Evolutionary conservation across 805 yeast genomes (phyloP).

Genomic region (Wickerhamiella hasegawae): DNA sequence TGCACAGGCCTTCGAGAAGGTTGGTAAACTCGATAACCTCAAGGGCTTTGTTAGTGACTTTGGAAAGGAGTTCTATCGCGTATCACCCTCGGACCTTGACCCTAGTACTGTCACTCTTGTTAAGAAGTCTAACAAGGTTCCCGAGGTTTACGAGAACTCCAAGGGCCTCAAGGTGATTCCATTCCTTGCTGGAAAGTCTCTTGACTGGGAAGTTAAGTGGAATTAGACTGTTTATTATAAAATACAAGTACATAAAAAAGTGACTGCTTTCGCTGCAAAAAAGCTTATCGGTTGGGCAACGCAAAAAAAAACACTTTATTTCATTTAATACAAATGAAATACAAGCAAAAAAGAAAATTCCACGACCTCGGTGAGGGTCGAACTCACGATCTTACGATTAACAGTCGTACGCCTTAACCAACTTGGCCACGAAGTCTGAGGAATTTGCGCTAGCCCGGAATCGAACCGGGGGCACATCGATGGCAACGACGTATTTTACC

Average conservation of each 20-base stretch:
- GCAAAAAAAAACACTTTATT: not conserved
- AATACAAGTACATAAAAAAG: not conserved
- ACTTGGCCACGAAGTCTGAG: conserved; percentile 8
- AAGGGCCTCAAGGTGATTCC: conserved; percentile 54
- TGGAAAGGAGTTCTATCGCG: conserved; percentile 56
- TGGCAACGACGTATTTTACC: conserved; percentile 8
- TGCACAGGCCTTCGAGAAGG: conserved; percentile 69
- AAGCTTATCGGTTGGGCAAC: not conserved
- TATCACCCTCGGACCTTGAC: conserved; percentile 31
- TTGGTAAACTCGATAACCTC: conserved; percentile 46
- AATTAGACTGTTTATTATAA: conserved; percentile 9
- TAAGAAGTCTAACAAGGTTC: conserved; percentile 37
- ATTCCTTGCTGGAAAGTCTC: conserved; percentile 63
- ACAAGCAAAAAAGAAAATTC: not conserved
- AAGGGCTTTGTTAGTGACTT: conserved; percentile 59
- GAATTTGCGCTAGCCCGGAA: conserved; percentile 6
- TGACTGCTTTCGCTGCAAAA: not conserved
- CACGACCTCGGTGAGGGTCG: conserved; percentile 8
- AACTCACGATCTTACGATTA: conserved; percentile 8
- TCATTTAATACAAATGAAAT: too few relatives aligned
- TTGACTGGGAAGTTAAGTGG: conserved; percentile 71
- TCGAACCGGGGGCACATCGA: conserved; percentile 8
- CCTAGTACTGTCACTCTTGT: conserved; percentile 37
- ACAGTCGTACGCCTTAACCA: conserved; percentile 9
- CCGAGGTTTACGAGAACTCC: conserved; percentile 35